A percentile compares a stretch with the other conserved stretches of the same genome.
Conservation (phyloP, 1,284 basidiomycete species). For the Ceratobasidium sp. region DNA sequence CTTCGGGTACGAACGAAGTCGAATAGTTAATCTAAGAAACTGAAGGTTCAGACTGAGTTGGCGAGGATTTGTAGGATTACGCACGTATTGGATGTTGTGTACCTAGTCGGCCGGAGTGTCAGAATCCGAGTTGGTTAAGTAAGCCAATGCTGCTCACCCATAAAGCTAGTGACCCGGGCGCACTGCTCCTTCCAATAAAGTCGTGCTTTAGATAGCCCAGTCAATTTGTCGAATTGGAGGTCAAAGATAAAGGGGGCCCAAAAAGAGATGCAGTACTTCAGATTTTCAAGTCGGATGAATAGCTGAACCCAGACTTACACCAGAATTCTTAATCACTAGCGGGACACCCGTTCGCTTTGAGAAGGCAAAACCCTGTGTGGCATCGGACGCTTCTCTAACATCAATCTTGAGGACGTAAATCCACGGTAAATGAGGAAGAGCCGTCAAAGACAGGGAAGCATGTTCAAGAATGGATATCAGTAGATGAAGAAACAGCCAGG, state of each 20-base stretch:
- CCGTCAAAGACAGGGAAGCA: too few species aligned
- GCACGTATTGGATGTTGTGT: conserved; percentile 40
- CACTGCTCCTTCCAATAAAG: conserved; percentile 15
- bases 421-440: too few species aligned
- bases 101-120: conserved; percentile 17
- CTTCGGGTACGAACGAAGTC: conserved; percentile 40
- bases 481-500: too few species aligned
- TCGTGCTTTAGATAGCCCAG: conserved; percentile 4
- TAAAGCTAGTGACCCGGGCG: conserved; percentile 23
- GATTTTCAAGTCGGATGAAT: not conserved
- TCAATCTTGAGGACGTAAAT: conserved; percentile 56
- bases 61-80: conserved; percentile 1
- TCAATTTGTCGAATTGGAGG: conserved; percentile 20
- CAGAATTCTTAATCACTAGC: conserved; percentile 63
- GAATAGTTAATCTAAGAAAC: conserved; percentile 39
- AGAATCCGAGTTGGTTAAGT: not conserved
- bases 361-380: conserved; percentile 59
- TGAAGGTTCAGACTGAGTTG: not conserved
- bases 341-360: conserved; percentile 56
- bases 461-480: too few species aligned
- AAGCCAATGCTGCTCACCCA: conserved; percentile 7
- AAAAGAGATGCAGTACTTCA: too few species aligned
- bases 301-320: conserved; percentile 46
- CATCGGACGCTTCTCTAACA: conserved; percentile 56
- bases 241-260: too few species aligned